Conservation (phyloP, 202 grass and related monocot genomes). For the Digitaria exilis region DNA sequence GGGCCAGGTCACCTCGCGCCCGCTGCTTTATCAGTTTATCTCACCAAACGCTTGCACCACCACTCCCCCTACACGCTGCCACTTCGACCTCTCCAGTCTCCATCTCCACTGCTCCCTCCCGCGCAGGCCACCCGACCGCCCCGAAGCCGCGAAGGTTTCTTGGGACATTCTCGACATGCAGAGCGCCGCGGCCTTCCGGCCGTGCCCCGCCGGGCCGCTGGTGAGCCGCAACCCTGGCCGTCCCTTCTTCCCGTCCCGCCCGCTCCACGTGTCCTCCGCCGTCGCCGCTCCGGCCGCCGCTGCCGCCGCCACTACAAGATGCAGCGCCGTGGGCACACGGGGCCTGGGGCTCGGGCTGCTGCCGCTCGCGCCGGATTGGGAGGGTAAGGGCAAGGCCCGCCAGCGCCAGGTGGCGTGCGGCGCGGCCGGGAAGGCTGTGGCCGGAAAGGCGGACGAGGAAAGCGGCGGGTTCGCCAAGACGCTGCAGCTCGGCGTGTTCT, state of each 20-base stretch:
- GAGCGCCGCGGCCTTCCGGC: constrained; percentile 58
- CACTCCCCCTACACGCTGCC: too few species aligned
- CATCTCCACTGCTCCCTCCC: not conserved
- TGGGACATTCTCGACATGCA: constrained; percentile 48
- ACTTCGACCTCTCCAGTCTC: too few species aligned
- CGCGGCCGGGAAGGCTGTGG: not conserved
- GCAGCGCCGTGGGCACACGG: not conserved
- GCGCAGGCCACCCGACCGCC: not conserved
- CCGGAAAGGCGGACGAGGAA: not conserved
- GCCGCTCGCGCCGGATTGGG: constrained; percentile 3
- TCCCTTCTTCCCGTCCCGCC: not conserved
- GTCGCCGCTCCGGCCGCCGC: not conserved
- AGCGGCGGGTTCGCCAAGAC: constrained; percentile 45
- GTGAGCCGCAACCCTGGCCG: constrained; percentile 17
- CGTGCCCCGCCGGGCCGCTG: constrained; percentile 39
- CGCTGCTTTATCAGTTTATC: constrained; percentile 7
- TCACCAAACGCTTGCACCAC: not conserved
- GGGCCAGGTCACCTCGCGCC: not conserved
- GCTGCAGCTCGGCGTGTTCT: constrained; percentile 70
- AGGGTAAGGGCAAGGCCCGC: not conserved
- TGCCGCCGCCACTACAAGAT: not conserved
- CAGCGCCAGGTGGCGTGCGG: constrained; percentile 27
- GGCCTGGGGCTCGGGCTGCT: constrained; percentile 2
- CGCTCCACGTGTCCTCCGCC: constrained; percentile 13
- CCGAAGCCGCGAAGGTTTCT: too few species aligned